Conservation (phyloP, 768 basidiomycete genomes). For the Suillus hirtellus region DNA sequence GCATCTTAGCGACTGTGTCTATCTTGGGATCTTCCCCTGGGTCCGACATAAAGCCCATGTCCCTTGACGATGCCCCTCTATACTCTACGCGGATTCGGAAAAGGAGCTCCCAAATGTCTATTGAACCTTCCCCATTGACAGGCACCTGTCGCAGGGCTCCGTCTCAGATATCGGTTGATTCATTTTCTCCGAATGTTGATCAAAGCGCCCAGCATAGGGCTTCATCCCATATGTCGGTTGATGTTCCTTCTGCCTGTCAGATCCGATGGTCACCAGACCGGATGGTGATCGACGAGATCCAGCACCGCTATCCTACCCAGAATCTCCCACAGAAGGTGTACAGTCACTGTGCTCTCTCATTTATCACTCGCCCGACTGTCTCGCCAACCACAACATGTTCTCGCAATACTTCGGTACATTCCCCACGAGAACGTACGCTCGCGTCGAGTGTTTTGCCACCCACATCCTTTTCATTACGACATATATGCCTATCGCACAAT, state of each 20-base stretch:
- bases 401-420: background rate
- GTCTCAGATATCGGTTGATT: background rate
- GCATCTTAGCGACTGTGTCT: background rate
- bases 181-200: background rate
- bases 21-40: background rate
- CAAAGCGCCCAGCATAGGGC: background rate
- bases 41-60: conserved; percentile 2
- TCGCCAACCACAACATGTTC: background rate
- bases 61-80: background rate
- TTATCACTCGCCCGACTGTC: background rate
- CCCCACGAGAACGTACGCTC: background rate
- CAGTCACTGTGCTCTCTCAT: background rate
- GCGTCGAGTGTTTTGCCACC: background rate
- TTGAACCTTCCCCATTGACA: conserved; percentile 1
- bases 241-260: background rate
- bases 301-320: background rate
- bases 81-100: background rate
- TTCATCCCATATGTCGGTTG: background rate
- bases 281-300: conserved; percentile 4
- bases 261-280: background rate
- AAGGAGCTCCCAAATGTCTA: background rate
- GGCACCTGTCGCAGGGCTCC: background rate
- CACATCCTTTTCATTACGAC: background rate
- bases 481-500: background rate
- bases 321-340: background rate